These are phyloP conservation scores for Oehlia diaphana DNA, from an alignment of 192 early-diverging fungal species.

Conservation along the genomic window DNA sequence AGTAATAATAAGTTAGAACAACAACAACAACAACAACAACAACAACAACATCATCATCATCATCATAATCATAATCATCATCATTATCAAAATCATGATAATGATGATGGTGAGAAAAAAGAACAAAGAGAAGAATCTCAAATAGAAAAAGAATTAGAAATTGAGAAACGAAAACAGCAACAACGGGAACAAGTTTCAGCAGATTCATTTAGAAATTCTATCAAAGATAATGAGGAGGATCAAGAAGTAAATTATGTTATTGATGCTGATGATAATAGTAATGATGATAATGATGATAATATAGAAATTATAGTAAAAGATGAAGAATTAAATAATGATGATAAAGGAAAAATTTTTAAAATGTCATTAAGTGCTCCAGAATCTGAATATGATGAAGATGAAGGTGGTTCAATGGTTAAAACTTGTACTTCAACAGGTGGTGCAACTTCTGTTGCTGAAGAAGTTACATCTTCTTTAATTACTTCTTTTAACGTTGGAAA, in stretches of 20 bases:
- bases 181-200: too few relatives aligned
- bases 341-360: not conserved
- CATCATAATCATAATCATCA: too few relatives aligned
- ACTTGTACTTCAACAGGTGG: slow-evolving; percentile 26
- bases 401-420: slow-evolving; percentile 11
- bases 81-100: too few relatives aligned
- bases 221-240: not conserved
- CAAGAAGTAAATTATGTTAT: not conserved
- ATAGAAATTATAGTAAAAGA: not conserved
- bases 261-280: not conserved
- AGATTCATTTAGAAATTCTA: not conserved
- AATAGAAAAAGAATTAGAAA: not conserved
- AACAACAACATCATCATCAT: too few relatives aligned
- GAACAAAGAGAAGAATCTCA: not conserved
- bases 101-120: not conserved
- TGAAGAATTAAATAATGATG: not conserved
- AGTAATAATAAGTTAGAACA: not conserved
- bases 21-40: not conserved
- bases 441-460: slow-evolving; percentile 22
- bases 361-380: slow-evolving; percentile 3
- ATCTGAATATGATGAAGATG: slow-evolving; percentile 19
- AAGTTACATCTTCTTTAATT: not conserved
- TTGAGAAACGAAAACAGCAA: not conserved
- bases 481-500: not conserved
- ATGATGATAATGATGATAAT: not conserved